Evolutionary conservation across 2,329 filamentous ascomycete species (phyloP).

Genomic region (Neoarthrinium moseri): DNA sequence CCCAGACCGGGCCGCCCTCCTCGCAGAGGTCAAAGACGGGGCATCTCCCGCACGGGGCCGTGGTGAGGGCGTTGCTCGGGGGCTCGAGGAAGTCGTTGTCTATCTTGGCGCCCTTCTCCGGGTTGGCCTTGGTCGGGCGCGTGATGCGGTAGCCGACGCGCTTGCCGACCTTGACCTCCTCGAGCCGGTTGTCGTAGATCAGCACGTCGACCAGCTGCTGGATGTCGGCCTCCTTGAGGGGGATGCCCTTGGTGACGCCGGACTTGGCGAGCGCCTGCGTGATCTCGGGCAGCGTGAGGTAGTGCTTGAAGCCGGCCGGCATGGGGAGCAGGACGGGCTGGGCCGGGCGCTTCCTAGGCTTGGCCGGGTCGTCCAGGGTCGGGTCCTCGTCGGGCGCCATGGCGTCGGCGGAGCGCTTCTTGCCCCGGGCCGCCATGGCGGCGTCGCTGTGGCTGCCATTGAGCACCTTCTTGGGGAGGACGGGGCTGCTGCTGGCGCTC

Average conservation of each 20-base stretch:
- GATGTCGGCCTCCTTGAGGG: slow-evolving; percentile 71
- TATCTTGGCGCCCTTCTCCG: slow-evolving; percentile 20
- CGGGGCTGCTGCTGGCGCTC: slow-evolving; percentile 30
- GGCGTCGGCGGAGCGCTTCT: slow-evolving; percentile 51
- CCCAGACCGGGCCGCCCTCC: slow-evolving; percentile 86
- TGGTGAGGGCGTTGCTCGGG: slow-evolving; percentile 72
- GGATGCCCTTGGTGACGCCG: slow-evolving; percentile 71
- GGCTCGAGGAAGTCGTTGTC: slow-evolving; percentile 35
- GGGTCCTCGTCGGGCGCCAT: slow-evolving; percentile 37
- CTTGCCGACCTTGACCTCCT: slow-evolving; percentile 55
- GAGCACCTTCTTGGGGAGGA: slow-evolving; percentile 56
- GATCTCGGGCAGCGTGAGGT: slow-evolving; percentile 79
- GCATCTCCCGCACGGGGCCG: slow-evolving; percentile 87
- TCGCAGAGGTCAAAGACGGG: slow-evolving; percentile 92
- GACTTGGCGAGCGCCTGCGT: slow-evolving; percentile 69
- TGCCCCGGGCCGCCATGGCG: slow-evolving; percentile 36
- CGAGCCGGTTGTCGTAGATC: slow-evolving; percentile 81
- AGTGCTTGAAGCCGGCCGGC: slow-evolving; percentile 68
- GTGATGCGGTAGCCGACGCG: slow-evolving; percentile 53
- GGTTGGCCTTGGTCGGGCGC: slow-evolving; percentile 43
- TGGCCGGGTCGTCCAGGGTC: slow-evolving; percentile 17
- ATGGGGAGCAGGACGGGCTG: slow-evolving; percentile 43
- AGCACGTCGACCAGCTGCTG: slow-evolving; percentile 85
- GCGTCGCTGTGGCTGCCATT: slow-evolving; percentile 44
- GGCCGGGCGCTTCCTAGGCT: slow-evolving; percentile 20